Percentiles rank a stretch among this genome's conserved stretches.
phyloP scores from a whole-genome alignment of 2,329 filamentous ascomycete genomes.

The Bipolaris cookei region DNA sequence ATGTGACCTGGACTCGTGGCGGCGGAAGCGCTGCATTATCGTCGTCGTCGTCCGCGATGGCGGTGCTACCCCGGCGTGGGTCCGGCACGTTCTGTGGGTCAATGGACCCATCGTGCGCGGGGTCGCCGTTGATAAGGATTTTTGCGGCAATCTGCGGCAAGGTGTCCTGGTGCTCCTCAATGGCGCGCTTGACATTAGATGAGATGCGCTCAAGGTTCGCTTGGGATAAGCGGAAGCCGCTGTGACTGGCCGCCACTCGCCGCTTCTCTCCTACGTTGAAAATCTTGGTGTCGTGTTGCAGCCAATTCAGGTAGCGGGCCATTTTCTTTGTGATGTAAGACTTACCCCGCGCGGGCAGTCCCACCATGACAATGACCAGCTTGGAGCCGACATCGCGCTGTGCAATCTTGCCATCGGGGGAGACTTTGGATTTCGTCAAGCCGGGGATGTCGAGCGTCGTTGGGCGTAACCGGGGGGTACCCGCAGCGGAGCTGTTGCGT shows the following conservation, averaged over 20 bases:
- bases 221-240: constrained; percentile 50
- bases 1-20: constrained; percentile 45
- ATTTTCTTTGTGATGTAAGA: constrained; percentile 99
- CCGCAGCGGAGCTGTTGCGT: constrained; percentile 74
- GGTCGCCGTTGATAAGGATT: constrained; percentile 65
- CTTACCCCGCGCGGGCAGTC: constrained; percentile 91
- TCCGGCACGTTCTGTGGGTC: constrained; percentile 43
- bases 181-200: constrained; percentile 30
- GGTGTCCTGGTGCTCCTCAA: constrained; percentile 37
- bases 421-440: constrained; percentile 92
- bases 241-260: constrained; percentile 74
- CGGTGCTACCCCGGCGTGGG: constrained; percentile 35
- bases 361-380: constrained; percentile 98
- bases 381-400: constrained; percentile 94
- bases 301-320: constrained; percentile 92
- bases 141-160: constrained; percentile 56
- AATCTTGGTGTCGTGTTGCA: constrained; percentile 92
- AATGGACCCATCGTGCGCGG: constrained; percentile 46
- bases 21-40: constrained; percentile 21
- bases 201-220: constrained; percentile 38
- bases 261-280: constrained; percentile 97
- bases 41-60: constrained; percentile 29
- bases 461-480: constrained; percentile 82
- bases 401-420: constrained; percentile 92
- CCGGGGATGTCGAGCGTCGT: constrained; percentile 97